Evolutionary conservation across 441 rosid species (phyloP).

Genomic region (Melianthus villosus): DNA sequence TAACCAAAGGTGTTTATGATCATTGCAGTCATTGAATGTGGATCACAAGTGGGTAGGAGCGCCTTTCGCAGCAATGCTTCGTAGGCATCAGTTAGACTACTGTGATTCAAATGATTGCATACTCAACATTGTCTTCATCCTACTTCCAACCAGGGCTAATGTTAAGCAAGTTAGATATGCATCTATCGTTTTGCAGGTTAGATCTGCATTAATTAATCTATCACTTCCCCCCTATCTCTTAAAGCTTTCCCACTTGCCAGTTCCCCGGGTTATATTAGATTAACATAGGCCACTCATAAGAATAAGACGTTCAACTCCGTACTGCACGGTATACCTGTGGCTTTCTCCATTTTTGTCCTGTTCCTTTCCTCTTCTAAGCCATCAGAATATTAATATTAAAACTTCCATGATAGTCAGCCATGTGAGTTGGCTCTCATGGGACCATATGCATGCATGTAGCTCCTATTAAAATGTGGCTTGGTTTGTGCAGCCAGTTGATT

Average conservation of each 20-base stretch:
- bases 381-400: neutral
- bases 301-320: no score
- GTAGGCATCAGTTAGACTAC: constrained; percentile 45
- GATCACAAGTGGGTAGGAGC: constrained; percentile 75
- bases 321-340: constrained; percentile 1
- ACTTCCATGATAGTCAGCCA: no score
- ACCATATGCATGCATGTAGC: constrained; percentile 3
- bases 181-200: constrained; percentile 76
- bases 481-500: constrained; percentile 55
- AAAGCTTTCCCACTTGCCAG: no score
- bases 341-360: constrained; percentile 6
- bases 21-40: constrained; percentile 49
- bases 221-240: no score
- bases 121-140: constrained; percentile 39
- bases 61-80: constrained; percentile 86
- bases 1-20: constrained; percentile 7
- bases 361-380: constrained; percentile 7
- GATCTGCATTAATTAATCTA: no score
- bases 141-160: constrained; percentile 44
- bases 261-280: no score
- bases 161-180: constrained; percentile 70
- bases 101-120: constrained; percentile 34
- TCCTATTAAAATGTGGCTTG: constrained; percentile 15
- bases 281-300: no score
- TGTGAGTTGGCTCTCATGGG: constrained; percentile 2